phyloP scores from a whole-genome alignment of 305 asterid genomes.

The Ajuga reptans region DNA sequence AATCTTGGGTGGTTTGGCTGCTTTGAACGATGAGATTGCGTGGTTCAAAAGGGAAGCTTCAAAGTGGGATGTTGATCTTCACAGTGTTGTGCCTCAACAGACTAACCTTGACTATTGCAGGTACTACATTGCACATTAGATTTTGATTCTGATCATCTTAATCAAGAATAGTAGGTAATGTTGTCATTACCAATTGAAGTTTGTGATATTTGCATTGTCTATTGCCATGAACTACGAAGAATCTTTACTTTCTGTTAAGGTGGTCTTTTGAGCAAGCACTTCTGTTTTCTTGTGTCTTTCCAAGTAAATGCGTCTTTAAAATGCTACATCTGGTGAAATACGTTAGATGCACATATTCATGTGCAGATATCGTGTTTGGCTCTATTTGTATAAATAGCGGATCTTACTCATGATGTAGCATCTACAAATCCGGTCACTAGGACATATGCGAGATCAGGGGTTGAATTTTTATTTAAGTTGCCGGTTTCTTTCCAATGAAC shows the following conservation, averaged over 20 bases:
- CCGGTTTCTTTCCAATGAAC: too few species aligned
- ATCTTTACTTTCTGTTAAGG: neutral
- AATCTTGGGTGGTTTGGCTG: conserved; percentile 55
- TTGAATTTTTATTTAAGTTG: too few species aligned
- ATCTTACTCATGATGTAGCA: too few species aligned
- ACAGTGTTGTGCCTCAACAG: conserved; percentile 41
- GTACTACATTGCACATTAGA: conserved; percentile 19
- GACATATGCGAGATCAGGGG: too few species aligned
- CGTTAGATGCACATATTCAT: too few species aligned
- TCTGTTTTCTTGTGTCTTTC: too few species aligned
- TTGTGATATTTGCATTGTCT: neutral
- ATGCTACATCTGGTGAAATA: too few species aligned
- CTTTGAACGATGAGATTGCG: conserved; percentile 57
- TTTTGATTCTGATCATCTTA: neutral
- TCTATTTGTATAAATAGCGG: too few species aligned
- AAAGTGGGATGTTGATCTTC: conserved; percentile 54
- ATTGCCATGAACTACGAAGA: neutral
- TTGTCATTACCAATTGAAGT: neutral
- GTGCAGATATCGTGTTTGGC: too few species aligned
- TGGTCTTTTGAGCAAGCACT: neutral
- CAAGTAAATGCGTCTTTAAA: too few species aligned
- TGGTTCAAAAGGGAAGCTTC: conserved; percentile 87
- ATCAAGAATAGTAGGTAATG: neutral
- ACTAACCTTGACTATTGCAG: conserved; percentile 66
- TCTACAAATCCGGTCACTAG: neutral